Evolutionary conservation across 169 alveolate genomes (phyloP), one percentile per base, ranked within the genome.

Genomic region (Cryptosporidium andersoni): DNA sequence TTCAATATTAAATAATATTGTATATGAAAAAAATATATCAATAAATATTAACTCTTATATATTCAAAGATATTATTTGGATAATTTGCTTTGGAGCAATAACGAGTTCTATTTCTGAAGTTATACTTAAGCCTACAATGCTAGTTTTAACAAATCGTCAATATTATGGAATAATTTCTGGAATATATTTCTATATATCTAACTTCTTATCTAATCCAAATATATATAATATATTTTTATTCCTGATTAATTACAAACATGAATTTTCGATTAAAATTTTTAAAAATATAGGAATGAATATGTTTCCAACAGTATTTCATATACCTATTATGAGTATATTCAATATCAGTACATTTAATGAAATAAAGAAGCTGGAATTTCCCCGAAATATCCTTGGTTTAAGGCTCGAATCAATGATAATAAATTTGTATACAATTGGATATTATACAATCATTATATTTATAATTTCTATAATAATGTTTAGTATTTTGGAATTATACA

Each of bases 231-330:
- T 25, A 25, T 0, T 25, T 25, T 25, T 25, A 25, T 25, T 25
- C 25, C 25, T 25, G 25, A 25, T 25, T 25, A 25, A 25, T 25
- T 25, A 25, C 67, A 34, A 62, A 74, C 8, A 60, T 58, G 48
- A 16, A 56, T 58, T 55, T 34, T 45, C 40, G 14, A 9, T 14
- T 74, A 3, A 16, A 36, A 14, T 74, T 56, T 16, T 49, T 36
- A 43, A 45, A 34, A 9, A 43, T 42, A n/a, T 47, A 8, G 60
- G 45, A 5, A 14, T 74, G 2, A 74, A 74, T 74, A 74, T 74
- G 34, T 36, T 74, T 11, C 85, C 85, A 25, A 47, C 85, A 40
- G 43, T 74, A 42, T 74, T 74, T 43, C 67, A 74, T 34, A 40
- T 25, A 25, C 85, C 74, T 25, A 60, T 74, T n/a, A 74, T 58